These are phyloP conservation scores for Hypoxylon sp. DNA, from an alignment of 2,329 filamentous ascomycete genomes.

Conservation along the genomic window DNA sequence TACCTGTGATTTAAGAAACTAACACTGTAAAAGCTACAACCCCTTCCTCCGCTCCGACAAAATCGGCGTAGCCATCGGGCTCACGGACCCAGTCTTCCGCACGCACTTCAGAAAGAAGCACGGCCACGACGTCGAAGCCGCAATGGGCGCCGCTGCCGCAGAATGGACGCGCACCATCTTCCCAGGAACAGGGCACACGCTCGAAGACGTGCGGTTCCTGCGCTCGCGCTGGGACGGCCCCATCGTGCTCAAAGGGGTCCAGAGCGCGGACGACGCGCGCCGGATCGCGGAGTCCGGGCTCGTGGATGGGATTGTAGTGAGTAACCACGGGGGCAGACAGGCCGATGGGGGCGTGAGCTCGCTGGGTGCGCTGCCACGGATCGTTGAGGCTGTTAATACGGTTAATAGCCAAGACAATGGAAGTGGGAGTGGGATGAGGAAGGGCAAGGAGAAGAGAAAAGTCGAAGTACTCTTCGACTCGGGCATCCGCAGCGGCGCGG, in stretches of 20 bases:
- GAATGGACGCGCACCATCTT: slow-evolving; percentile 52
- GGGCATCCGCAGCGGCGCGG: slow-evolving; percentile 72
- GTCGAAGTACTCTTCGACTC: slow-evolving; percentile 74
- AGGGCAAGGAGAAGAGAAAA: slow-evolving; percentile 30
- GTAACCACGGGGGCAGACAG: slow-evolving; percentile 72
- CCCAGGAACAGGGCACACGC: slow-evolving; percentile 49
- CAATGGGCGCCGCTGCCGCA: slow-evolving; percentile 44
- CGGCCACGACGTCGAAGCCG: slow-evolving; percentile 43
- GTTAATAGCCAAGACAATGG: slow-evolving; percentile 30
- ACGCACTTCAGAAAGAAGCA: slow-evolving; percentile 46
- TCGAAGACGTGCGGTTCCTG: slow-evolving; percentile 49
- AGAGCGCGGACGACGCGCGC: slow-evolving; percentile 52
- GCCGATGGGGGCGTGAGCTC: slow-evolving; percentile 69
- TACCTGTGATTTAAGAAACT: background rate
- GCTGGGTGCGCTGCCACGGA: slow-evolving; percentile 71
- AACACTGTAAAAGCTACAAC: slow-evolving; percentile 45
- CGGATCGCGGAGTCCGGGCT: slow-evolving; percentile 42
- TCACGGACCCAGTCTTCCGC: slow-evolving; percentile 51
- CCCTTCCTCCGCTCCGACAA: slow-evolving; percentile 51
- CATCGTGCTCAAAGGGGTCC: slow-evolving; percentile 56
- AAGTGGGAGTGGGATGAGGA: slow-evolving; percentile 46
- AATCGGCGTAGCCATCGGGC: slow-evolving; percentile 49
- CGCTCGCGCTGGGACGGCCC: slow-evolving; percentile 51
- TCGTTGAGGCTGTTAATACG: slow-evolving; percentile 69
- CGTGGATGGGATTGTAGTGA: slow-evolving; percentile 63